Evolutionary conservation across 192 early-diverging fungal species (phyloP), one percentile per base, ranked within the genome.

Genomic region (Coemansia sp.): DNA sequence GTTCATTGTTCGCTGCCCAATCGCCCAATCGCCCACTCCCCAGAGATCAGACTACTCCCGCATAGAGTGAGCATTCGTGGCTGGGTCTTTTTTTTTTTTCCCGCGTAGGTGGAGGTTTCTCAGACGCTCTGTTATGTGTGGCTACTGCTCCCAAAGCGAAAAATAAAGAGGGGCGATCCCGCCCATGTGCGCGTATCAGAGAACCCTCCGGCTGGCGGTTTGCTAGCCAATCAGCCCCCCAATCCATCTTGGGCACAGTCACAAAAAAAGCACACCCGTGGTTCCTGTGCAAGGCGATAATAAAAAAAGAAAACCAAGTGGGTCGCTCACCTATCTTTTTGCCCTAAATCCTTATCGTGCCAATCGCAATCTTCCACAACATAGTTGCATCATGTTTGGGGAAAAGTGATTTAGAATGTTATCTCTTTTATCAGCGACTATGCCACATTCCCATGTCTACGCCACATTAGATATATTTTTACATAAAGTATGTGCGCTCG

Each of bases 351-450:
- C 74, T 76, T 76, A 76, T 78, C 70, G 70, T 64, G 59, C 76
- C 70, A 78, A 78, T 78, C 34, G 60, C n/a, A 72, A 73, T 66
- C 76, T 34, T 78, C 76, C 76, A 78, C 55, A 21, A 11, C 21
- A 29, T 27, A 8, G n/a, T 60, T 19, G 14, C 27, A 15, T 6
- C 45, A 25, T n/a, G 11, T 9, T 41, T 65, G 27, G 51, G 50
- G 37, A 37, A 29, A 21, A 19, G 15, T 66, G 9, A 14, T 39
- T 14, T 39, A 14, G 39, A 10, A 41, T 41, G 39, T 41, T 12
- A 7, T 17, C 31, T 27, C 50, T 36, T 19, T 4, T 8, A 45
- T 45, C 44, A 14, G 39, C 39, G 1, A 41, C 39, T 6, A 4
- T 48, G 45, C 45, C 19, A n/a, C 45, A 17, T 7, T 48, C 45